Percentiles rank a stretch among this genome's conserved stretches.
Conservation (phyloP, 139 green algal genomes). For the Haematococcus lacustris region DNA sequence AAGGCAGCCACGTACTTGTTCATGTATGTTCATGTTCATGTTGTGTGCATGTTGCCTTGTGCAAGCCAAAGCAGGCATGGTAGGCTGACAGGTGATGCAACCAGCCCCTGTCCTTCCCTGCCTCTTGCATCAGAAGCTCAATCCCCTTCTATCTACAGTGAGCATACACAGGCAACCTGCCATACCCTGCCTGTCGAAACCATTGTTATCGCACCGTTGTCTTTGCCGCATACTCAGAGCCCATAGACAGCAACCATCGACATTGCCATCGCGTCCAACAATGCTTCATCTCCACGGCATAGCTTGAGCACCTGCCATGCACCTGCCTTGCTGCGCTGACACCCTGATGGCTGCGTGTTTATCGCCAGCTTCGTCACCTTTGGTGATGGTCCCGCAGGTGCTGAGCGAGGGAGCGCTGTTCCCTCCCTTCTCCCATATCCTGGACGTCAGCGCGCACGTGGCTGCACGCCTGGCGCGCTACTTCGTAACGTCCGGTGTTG, state of each 20-base stretch:
- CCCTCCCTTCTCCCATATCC: slow-evolving; percentile 42
- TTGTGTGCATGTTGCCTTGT: too few relatives aligned
- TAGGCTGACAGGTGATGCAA: too few relatives aligned
- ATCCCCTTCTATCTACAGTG: too few relatives aligned
- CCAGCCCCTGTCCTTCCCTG: too few relatives aligned
- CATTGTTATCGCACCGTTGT: too few relatives aligned
- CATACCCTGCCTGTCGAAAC: too few relatives aligned
- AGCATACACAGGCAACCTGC: too few relatives aligned
- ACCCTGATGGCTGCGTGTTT: too few relatives aligned
- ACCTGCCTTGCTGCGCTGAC: neutral
- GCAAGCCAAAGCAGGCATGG: too few relatives aligned
- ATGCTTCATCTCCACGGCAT: neutral
- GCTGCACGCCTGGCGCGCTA: slow-evolving; percentile 10
- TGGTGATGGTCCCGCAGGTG: slow-evolving; percentile 1
- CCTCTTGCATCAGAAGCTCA: too few relatives aligned
- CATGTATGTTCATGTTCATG: too few relatives aligned
- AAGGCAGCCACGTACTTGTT: too few relatives aligned
- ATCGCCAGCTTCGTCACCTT: neutral
- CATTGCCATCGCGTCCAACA: neutral
- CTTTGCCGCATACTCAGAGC: neutral
- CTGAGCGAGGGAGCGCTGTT: slow-evolving; percentile 23
- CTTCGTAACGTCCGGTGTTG: neutral
- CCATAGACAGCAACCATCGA: neutral
- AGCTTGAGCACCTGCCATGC: neutral
- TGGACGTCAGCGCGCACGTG: slow-evolving; percentile 14